Evolutionary conservation across 495 filamentous ascomycete species (phyloP).

Genomic region (Penicillium canariense): DNA sequence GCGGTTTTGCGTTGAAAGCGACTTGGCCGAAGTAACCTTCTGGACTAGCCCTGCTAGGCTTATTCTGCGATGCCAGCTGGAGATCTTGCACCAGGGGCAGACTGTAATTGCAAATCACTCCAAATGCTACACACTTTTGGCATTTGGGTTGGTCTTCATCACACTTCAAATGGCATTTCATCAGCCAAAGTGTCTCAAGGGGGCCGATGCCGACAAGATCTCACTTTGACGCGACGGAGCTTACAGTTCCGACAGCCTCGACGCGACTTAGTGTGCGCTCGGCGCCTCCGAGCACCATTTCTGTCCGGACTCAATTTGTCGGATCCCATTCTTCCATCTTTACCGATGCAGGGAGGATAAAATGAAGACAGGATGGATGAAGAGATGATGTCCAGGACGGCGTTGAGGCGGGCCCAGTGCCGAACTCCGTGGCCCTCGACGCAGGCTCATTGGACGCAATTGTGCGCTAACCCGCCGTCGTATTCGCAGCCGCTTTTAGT

Average conservation of each 20-base stretch:
- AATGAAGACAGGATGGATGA: background rate
- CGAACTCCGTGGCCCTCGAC: conserved; percentile 9
- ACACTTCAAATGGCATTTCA: conserved; percentile 27
- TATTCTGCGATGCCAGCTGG: conserved; percentile 20
- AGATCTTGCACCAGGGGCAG: conserved; percentile 22
- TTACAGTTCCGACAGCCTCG: conserved; percentile 44
- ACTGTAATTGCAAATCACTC: conserved; percentile 39
- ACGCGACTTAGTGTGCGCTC: conserved; percentile 33
- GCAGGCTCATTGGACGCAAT: background rate
- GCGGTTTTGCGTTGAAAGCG: conserved; percentile 6
- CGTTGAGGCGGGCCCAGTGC: background rate
- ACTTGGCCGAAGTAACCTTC: conserved; percentile 9
- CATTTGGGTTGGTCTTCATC: conserved; percentile 39
- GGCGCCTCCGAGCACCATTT: conserved; percentile 10
- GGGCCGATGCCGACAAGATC: background rate
- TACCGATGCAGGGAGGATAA: background rate
- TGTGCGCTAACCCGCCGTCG: conserved; percentile 2
- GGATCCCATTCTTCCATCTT: background rate
- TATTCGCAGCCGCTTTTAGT: background rate
- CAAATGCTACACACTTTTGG: conserved; percentile 32
- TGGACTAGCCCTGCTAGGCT: background rate
- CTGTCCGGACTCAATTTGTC: background rate
- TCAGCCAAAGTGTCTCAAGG: background rate
- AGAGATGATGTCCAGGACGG: background rate
- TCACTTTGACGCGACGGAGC: conserved; percentile 42